Evolutionary conservation across 2,329 filamentous ascomycete species (phyloP).

Genomic region (Colletotrichum sp.): DNA sequence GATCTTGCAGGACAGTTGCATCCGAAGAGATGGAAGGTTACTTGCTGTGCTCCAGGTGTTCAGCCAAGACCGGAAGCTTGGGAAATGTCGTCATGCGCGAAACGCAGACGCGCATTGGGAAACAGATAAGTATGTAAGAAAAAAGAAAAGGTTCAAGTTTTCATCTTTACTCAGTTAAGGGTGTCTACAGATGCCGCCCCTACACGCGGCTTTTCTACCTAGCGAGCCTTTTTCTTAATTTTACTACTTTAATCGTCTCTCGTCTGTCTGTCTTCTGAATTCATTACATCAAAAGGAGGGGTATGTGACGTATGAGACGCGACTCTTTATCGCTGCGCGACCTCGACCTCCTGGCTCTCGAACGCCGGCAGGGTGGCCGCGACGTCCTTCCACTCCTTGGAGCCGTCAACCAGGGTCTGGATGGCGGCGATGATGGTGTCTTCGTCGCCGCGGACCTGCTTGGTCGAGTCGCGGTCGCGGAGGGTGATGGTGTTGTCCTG

Average conservation of each 20-base stretch:
- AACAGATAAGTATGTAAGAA: not conserved
- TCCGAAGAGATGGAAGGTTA: not conserved
- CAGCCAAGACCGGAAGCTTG: not conserved
- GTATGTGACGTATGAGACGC: not conserved
- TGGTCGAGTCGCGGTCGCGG: slow-evolving; percentile 87
- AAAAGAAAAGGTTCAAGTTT: not conserved
- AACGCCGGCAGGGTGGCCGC: slow-evolving; percentile 82
- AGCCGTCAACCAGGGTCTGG: slow-evolving; percentile 53
- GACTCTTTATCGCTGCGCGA: slow-evolving; percentile 2
- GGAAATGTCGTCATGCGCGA: not conserved
- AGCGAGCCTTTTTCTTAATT: not conserved
- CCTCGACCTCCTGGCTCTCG: slow-evolving; percentile 72
- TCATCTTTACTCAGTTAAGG: not conserved
- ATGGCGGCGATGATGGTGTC: slow-evolving; percentile 81
- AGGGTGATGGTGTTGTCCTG: slow-evolving; percentile 88
- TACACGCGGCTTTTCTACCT: not conserved
- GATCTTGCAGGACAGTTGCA: not conserved
- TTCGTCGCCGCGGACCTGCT: slow-evolving; percentile 85
- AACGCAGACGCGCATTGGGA: not conserved
- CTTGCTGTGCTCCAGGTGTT: not conserved
- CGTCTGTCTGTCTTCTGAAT: not conserved
- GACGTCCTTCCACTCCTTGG: slow-evolving; percentile 71
- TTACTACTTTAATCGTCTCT: not conserved
- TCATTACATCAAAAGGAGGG: not conserved
- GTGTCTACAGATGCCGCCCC: slow-evolving; percentile 1